Evolutionary conservation across 495 filamentous ascomycete species (phyloP), one percentile per base, ranked within the genome.

Genomic region (Venustampulla echinocandica): DNA sequence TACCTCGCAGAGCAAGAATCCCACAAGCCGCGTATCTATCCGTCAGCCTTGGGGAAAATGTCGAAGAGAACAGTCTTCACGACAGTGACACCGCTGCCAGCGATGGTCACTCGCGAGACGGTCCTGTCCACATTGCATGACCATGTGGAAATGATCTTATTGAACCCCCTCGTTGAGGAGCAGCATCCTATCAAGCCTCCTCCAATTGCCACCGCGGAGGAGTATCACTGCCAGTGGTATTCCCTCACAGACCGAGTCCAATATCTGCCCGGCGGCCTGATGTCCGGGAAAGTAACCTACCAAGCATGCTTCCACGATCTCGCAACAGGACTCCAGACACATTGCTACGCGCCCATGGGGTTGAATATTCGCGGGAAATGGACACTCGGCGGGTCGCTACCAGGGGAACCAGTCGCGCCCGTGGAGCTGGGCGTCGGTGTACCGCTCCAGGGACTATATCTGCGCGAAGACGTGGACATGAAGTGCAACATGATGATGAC

Each of bases 391-490:
- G 84, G 85, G 10, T 71, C 68, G 18, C 59, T 82, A 11, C 80
- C 77, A 0, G 81, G 81, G 30, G 84, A 88, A 51, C 68, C 71
- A 0, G 64, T 66, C 10, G 64, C 77, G 47, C 65, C 76, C 0
- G 61, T 68, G 1, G 84, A 87, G 60, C 59, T 81, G 1, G 81
- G 80, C 9, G 56, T 81, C 18, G 74, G 74, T 10, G 64, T 69
- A 1, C 84, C 84, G 1, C 61, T 65, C 10, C 68, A 70, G 20
- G 85, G 85, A 1, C 71, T 92, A 0, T 90, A 84, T 59, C 61
- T 90, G 17, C 71, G 80, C 9, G 85, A 90, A 64, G 85, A 89
- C 48, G 77, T 87, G 35, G 76, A 85, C 42, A 78, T 92, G 65
- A 71, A 71, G 44, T 88, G 82, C 69, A 89, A 88, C 54, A 65